phyloP scores from a whole-genome alignment of 495 filamentous ascomycete genomes.

The Thozetella sp. region DNA sequence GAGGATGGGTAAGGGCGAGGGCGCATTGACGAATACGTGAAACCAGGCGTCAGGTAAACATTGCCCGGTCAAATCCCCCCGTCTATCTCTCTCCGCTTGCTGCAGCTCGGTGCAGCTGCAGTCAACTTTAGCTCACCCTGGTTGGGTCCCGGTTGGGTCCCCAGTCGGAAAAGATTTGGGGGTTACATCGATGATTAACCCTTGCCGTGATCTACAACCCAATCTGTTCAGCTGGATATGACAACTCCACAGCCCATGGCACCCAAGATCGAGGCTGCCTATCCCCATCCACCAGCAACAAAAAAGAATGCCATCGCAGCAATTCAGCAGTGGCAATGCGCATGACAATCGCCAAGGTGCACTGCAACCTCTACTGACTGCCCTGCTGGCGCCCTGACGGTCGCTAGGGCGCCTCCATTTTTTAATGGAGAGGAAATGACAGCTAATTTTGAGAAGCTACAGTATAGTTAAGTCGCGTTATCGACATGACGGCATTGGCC shows the following conservation, averaged over 20 bases:
- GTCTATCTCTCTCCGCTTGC: no score
- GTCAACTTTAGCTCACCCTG: background rate
- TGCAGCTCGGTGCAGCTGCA: background rate
- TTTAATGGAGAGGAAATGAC: no score
- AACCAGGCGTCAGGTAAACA: background rate
- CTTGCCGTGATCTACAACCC: slow-evolving; percentile 1
- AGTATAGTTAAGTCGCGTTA: no score
- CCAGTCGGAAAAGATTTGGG: background rate
- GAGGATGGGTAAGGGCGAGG: background rate
- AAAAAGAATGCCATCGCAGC: no score
- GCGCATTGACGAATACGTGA: background rate
- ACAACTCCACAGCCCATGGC: background rate
- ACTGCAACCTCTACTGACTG: no score
- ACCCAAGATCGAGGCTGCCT: background rate
- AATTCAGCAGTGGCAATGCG: background rate
- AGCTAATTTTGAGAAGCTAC: no score
- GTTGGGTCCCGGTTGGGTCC: no score
- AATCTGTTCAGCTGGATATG: background rate
- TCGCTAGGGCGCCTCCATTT: no score
- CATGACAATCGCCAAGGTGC: background rate
- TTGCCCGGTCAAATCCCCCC: no score
- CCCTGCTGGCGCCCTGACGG: no score
- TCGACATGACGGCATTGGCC: no score
- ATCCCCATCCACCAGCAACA: no score
- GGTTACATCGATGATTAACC: background rate